Base-by-base conservation (phyloP, 164 flowering plant species). In the Nelumbo lutea region DNA sequence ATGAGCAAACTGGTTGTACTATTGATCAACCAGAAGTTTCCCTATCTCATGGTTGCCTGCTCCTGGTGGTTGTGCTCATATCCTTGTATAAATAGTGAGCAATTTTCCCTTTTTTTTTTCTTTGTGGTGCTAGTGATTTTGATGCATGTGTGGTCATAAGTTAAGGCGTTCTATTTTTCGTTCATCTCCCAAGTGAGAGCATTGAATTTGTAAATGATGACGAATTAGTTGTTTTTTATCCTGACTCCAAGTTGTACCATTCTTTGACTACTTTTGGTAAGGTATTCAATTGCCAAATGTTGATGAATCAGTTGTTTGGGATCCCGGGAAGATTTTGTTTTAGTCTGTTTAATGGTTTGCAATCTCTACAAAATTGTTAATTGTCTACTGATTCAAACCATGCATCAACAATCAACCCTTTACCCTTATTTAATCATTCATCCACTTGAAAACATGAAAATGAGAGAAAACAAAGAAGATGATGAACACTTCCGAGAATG, bases 181-280 rank as follows among this genome's bases (percentile, higher is more conserved):
- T 62, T 62, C 55, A 45, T 38, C 73, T 15, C 67, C 57, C 56
- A 40, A 45, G 61, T 61, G 67, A 45, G 61, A n/a, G 70, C 51
- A 45, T 46, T 47, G 70, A 70, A 65, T 70, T 66, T 75, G 73
- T 75, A 75, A 73, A 70, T 63, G 63, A 66, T 70, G 55, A 38
- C 67, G 56, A 63, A 38, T 40, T 44, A 9, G 38, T 60, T 57
- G 7, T 58, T 46, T 58, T 46, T 46, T 52, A 15, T n/a, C 50
- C 42, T 9, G 55, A 58, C 41, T 46, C 57, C 47, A 8, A 7
- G 59, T 42, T 59, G 70, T 41, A 68, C 53, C 70, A 47, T 68
- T 68, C 63, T 58, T 68, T 68, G 44, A 59, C 69, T 58, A 45
- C 27, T 53, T 52, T 39, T 51, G 8, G 13, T 3, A 41, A 50